phyloP scores from a whole-genome alignment of 1,139 yeast species.

The Blastobotrys raffinosifermentans region DNA sequence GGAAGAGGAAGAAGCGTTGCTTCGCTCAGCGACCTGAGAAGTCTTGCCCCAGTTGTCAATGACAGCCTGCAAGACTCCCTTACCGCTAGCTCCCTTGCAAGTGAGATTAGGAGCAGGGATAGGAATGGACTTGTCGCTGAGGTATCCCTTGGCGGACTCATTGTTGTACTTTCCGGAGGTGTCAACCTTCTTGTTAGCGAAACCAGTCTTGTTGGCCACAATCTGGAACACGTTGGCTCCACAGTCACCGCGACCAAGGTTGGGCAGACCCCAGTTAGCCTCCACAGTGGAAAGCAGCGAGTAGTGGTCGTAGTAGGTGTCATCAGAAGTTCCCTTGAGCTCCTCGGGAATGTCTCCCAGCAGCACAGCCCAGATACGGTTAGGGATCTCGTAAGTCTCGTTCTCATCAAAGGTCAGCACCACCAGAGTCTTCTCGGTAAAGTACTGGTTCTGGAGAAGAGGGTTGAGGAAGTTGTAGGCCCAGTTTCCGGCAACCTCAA shows the following conservation, averaged over 20 bases:
- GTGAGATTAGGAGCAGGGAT: constrained; percentile 39
- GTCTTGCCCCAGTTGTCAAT: constrained; percentile 7
- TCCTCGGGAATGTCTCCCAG: constrained; percentile 41
- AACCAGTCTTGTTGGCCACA: constrained; percentile 36
- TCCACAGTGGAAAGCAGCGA: constrained; percentile 42
- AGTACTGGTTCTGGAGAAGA: constrained; percentile 38
- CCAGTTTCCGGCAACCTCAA: constrained; percentile 42
- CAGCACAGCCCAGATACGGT: constrained; percentile 40
- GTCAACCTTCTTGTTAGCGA: constrained; percentile 34
- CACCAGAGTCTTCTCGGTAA: constrained; percentile 40
- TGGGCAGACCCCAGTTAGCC: constrained; percentile 43
- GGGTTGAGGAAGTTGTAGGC: constrained; percentile 40
- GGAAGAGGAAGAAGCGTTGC: not conserved
- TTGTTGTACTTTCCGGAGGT: constrained; percentile 37
- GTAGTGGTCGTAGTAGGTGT: constrained; percentile 45
- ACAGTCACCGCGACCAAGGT: constrained; percentile 44
- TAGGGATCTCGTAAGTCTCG: constrained; percentile 38
- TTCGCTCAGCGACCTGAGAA: not conserved
- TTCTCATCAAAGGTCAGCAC: constrained; percentile 45
- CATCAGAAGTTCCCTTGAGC: constrained; percentile 38
- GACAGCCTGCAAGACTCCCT: constrained; percentile 12
- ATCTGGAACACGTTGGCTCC: constrained; percentile 42
- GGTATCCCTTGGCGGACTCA: constrained; percentile 38
- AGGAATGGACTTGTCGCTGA: constrained; percentile 30
- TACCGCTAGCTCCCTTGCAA: constrained; percentile 38